Evolutionary conservation across 768 basidiomycete genomes (phyloP).

Genomic region (Naganishia friedmannii): DNA sequence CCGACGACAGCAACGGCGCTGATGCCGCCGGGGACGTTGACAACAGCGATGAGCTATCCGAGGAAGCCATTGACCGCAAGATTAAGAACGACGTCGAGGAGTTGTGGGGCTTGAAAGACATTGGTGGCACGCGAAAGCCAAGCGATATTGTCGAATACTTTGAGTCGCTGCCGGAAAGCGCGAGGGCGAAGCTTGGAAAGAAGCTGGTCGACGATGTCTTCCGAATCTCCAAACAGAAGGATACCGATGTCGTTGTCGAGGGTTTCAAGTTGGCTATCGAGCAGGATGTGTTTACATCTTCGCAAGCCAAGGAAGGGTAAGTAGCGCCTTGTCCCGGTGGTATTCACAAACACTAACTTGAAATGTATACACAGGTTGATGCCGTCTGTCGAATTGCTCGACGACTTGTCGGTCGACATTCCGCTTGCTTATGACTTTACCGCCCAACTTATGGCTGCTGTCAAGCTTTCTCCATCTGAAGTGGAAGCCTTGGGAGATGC

Average conservation of each 20-base stretch:
- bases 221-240: slow-evolving; percentile 71
- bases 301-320: slow-evolving; percentile 60
- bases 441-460: slow-evolving; percentile 62
- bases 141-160: slow-evolving; percentile 88
- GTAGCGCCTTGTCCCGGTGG: slow-evolving; percentile 29
- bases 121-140: slow-evolving; percentile 59
- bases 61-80: slow-evolving; percentile 68
- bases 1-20: slow-evolving; percentile 46
- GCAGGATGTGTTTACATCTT: slow-evolving; percentile 62
- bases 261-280: slow-evolving; percentile 66
- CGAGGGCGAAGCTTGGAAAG: slow-evolving; percentile 68
- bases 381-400: slow-evolving; percentile 69
- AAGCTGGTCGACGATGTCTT: slow-evolving; percentile 71
- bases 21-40: slow-evolving; percentile 36
- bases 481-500: slow-evolving; percentile 45
- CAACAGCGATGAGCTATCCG: slow-evolving; percentile 58
- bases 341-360: not conserved
- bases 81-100: slow-evolving; percentile 80
- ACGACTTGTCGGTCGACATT: slow-evolving; percentile 85
- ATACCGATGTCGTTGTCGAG: slow-evolving; percentile 72
- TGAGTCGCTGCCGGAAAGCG: slow-evolving; percentile 64
- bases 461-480: slow-evolving; percentile 42
- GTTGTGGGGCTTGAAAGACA: slow-evolving; percentile 63
- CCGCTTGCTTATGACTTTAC: slow-evolving; percentile 78
- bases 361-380: slow-evolving; percentile 55